phyloP scores from a whole-genome alignment of 2,329 filamentous ascomycete species.

The Pseudofabraea citricarpa region DNA sequence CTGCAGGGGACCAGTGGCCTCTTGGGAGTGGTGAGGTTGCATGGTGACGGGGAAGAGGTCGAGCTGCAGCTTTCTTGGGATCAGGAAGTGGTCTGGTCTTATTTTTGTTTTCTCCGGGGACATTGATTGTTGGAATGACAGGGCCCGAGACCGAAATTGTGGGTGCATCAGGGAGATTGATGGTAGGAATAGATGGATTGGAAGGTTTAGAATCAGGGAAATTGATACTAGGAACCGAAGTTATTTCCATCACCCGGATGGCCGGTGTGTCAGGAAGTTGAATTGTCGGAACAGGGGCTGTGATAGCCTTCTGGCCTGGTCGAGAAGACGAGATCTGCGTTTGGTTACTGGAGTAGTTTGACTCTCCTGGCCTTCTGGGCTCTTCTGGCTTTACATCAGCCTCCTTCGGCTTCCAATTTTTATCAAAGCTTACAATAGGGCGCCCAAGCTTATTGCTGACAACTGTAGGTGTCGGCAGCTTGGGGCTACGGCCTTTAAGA shows the following conservation, averaged over 20 bases:
- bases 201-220: constrained; percentile 8
- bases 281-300: constrained; percentile 30
- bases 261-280: constrained; percentile 35
- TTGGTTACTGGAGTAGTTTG: constrained; percentile 18
- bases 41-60: constrained; percentile 30
- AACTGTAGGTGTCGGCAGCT: constrained; percentile 80
- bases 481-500: constrained; percentile 79
- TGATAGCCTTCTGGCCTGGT: constrained; percentile 22
- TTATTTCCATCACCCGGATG: constrained; percentile 37
- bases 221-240: constrained; percentile 16
- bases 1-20: constrained; percentile 54
- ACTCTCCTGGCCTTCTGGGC: constrained; percentile 26
- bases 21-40: constrained; percentile 21
- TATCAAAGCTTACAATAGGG: constrained; percentile 96
- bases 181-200: constrained; percentile 18
- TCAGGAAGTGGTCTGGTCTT: constrained; percentile 30
- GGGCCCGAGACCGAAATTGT: constrained; percentile 20
- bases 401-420: constrained; percentile 65
- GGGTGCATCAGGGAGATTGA: constrained; percentile 26
- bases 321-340: constrained; percentile 21
- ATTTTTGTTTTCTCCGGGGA: constrained; percentile 33
- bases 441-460: constrained; percentile 87
- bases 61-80: constrained; percentile 28
- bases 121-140: constrained; percentile 41
- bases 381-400: constrained; percentile 64